Conservation (phyloP, 768 basidiomycete species). For the Boletus speciosus region DNA sequence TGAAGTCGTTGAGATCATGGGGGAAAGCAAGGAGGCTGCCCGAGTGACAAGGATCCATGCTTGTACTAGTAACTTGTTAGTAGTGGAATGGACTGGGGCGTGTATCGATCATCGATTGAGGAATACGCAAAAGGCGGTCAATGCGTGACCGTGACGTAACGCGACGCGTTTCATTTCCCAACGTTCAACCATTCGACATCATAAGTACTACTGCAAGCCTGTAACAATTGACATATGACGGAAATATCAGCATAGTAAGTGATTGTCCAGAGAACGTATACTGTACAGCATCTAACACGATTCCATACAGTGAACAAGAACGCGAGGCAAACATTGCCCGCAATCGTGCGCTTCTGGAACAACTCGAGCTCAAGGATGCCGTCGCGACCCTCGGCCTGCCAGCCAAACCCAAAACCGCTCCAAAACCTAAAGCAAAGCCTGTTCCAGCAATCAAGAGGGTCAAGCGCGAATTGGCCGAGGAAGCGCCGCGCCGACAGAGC, state of each 20-base stretch:
- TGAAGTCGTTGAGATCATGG: conserved; percentile 44
- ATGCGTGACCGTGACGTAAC: conserved; percentile 31
- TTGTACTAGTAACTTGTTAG: background rate
- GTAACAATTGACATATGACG: conserved; percentile 31
- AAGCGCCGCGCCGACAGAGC: conserved; percentile 62
- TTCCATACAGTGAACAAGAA: conserved; percentile 52
- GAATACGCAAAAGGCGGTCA: too few species aligned
- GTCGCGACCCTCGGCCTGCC: conserved; percentile 46
- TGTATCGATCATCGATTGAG: too few species aligned
- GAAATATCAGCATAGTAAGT: conserved; percentile 52
- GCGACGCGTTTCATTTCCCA: conserved; percentile 24
- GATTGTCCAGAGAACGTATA: background rate
- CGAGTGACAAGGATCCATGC: background rate
- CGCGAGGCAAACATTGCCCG: conserved; percentile 80
- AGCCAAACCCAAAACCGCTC: conserved; percentile 36
- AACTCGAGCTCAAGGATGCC: conserved; percentile 64
- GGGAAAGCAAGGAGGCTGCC: background rate
- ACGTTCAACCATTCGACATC: background rate
- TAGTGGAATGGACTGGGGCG: background rate
- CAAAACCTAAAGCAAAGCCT: conserved; percentile 53
- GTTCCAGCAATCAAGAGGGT: conserved; percentile 53
- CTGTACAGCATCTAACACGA: background rate
- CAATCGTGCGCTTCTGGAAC: conserved; percentile 69
- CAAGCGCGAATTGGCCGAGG: conserved; percentile 45
- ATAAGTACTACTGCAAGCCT: background rate